Conservation (phyloP, 1,139 yeast species). For the Candida anutae region DNA sequence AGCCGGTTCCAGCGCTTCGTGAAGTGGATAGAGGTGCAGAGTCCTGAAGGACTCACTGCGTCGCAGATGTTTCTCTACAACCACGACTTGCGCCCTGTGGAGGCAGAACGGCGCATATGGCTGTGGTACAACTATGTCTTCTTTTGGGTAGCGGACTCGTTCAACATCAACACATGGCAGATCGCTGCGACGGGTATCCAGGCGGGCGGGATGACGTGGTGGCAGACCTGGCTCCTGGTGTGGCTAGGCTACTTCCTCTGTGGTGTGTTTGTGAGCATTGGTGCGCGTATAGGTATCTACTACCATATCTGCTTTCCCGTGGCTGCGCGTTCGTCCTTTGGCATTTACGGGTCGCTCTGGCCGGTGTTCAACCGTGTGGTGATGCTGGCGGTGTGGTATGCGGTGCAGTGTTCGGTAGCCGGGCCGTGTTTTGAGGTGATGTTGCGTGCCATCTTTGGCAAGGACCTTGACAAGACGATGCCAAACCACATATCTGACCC, state of each 20-base stretch:
- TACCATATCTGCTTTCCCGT: slow-evolving; percentile 79
- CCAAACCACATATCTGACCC: slow-evolving; percentile 47
- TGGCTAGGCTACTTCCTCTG: slow-evolving; percentile 65
- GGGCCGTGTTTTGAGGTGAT: slow-evolving; percentile 74
- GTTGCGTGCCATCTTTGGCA: slow-evolving; percentile 62
- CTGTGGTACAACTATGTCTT: slow-evolving; percentile 70
- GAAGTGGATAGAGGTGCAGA: slow-evolving; percentile 13
- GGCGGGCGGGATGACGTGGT: slow-evolving; percentile 66
- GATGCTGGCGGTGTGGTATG: slow-evolving; percentile 80
- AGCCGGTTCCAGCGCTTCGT: slow-evolving; percentile 1
- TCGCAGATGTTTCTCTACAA: slow-evolving; percentile 59
- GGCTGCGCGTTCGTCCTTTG: slow-evolving; percentile 65
- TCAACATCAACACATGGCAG: slow-evolving; percentile 86
- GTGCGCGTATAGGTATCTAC: slow-evolving; percentile 65
- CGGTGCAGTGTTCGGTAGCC: slow-evolving; percentile 77
- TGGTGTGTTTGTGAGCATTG: slow-evolving; percentile 53
- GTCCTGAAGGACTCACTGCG: slow-evolving; percentile 28
- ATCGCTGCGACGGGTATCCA: slow-evolving; percentile 78
- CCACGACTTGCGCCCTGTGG: slow-evolving; percentile 72
- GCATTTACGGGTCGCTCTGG: slow-evolving; percentile 74
- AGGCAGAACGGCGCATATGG: slow-evolving; percentile 64
- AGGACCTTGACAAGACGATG: slow-evolving; percentile 39
- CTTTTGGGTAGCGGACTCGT: slow-evolving; percentile 83
- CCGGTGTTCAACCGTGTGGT: slow-evolving; percentile 74
- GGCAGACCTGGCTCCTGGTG: slow-evolving; percentile 83